Base-by-base conservation (phyloP, 2,329 filamentous ascomycete genomes). In the Aspergillus sp. region DNA sequence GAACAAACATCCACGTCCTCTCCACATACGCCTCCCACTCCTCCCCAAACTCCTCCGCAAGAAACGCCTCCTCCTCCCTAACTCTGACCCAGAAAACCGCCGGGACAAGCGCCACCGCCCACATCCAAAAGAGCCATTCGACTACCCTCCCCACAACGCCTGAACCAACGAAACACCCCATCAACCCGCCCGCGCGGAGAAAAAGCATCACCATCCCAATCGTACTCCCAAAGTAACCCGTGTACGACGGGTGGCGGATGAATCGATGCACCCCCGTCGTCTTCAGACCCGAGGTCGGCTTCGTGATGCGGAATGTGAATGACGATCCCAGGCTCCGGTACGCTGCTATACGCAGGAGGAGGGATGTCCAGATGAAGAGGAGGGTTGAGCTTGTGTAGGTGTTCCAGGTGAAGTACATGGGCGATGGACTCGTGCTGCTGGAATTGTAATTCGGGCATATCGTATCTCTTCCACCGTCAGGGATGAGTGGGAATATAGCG, bases 241-340 rank as follows among this genome's bases (percentile, higher is more conserved):
- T 51, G 23, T 60, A 60, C 3, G 59, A 55, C 13, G 59, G 59
- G n/a, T 60, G 52, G 1, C 59, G 59, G 3, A 60, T 23, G 38
- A 52, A 41, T 7, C 53, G 11, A 19, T 56, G 41, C 3, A 60
- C 17, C 0, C 59, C 59, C 3, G 59, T 52, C 6, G 52, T 60
- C 15, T 56, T 43, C 2, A 60, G 31, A 2, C 47, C 52, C 1
- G 49, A 22, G 3, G 25, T 4, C 2, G 59, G 59, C 17, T 46
- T 43, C 6, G 59, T 51, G 17, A 60, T 38, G 34, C 8, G 25
- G 8, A 56, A 60, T 17, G 53, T 60, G n/a, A 60, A 60, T 4
- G 52, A 60, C 25, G 31, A 17, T 2, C 53, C 53, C 4, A 60
- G 59, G 4, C 46, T 55, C 7, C 9, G 3, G 47, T 56, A 60